Evolutionary conservation across 1,139 yeast genomes (phyloP), one percentile per base, ranked within the genome.

Genomic region (Eremothecium gossypii): DNA sequence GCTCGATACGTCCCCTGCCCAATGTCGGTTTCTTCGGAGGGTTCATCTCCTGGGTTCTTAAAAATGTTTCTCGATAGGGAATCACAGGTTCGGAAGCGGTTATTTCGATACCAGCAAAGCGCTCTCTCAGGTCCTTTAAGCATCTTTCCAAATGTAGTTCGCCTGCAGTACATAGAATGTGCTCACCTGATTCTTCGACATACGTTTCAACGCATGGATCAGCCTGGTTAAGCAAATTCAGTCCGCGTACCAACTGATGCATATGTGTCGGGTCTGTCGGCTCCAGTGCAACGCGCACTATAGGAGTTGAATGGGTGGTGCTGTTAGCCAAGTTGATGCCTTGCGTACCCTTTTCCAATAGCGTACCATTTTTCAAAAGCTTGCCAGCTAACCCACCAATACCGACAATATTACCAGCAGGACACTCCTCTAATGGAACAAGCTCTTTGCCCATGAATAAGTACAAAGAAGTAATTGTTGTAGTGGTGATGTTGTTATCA

Each of bases 331-430:
- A 60, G 69, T 80, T 76, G 47, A 86, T 69, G 62, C 94, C 78
- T 38, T 69, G 53, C 32, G 70, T 49, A 44, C 73, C 64, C 31
- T 70, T 55, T 48, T 70, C 52, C 12, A 83, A 71, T 36, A 91
- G 63, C 0, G 98, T 87, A 39, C 95, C 98, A 57, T 81, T 85
- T 61, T 93, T 93, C 49, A 91, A 65, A 27, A 91, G 74, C 41
- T 77, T 77, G 8, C 84, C 83, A 14, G 83, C 96, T 33, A 93
- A 70, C 0, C 98, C 98, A 26, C 87, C 93, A 41, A 93, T 82
- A 38, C 97, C 99, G 7, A 86, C 94, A 50, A 93, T 86, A 52
- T 84, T 86, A 30, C 99, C 99, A 1, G 97, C 93, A 1, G 96
- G 96, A 3, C 91, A 96, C 9, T 71, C 73, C 27, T 80, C 73